These are phyloP conservation scores for Chlorella sp. DNA, from an alignment of 139 green algal genomes.

Conservation along the genomic window DNA sequence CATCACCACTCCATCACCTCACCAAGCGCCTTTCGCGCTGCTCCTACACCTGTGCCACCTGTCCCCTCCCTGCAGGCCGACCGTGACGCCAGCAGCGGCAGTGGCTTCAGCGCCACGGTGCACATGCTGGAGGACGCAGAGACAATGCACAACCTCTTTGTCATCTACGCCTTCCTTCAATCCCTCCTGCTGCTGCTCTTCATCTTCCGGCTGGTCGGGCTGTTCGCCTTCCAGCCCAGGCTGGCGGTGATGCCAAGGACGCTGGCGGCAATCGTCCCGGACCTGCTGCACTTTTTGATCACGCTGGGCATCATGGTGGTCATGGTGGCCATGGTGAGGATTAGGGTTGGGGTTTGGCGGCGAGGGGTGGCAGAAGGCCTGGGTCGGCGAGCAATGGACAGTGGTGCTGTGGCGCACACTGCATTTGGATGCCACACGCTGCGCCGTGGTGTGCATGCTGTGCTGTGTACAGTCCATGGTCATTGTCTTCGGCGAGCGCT, in stretches of 20 bases:
- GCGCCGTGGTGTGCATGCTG: too few relatives aligned
- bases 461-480: background rate
- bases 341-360: background rate
- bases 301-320: background rate
- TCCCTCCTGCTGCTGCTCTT: background rate
- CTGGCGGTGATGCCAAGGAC: slow-evolving; percentile 2
- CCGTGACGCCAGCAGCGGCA: too few relatives aligned
- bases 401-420: background rate
- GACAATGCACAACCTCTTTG: background rate
- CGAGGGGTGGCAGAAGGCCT: background rate
- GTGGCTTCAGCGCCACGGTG: background rate
- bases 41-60: too few relatives aligned
- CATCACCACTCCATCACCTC: too few relatives aligned
- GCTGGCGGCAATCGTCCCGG: background rate
- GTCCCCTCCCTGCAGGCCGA: too few relatives aligned
- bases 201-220: background rate
- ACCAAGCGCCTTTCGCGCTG: too few relatives aligned
- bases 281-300: slow-evolving; percentile 1
- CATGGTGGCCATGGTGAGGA: background rate
- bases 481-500: background rate
- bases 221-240: slow-evolving; percentile 1
- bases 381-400: background rate
- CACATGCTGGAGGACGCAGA: background rate
- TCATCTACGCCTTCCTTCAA: background rate
- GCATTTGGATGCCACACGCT: too few relatives aligned